Base-by-base conservation (phyloP, 345 rosid species). In the Populus davidiana region DNA sequence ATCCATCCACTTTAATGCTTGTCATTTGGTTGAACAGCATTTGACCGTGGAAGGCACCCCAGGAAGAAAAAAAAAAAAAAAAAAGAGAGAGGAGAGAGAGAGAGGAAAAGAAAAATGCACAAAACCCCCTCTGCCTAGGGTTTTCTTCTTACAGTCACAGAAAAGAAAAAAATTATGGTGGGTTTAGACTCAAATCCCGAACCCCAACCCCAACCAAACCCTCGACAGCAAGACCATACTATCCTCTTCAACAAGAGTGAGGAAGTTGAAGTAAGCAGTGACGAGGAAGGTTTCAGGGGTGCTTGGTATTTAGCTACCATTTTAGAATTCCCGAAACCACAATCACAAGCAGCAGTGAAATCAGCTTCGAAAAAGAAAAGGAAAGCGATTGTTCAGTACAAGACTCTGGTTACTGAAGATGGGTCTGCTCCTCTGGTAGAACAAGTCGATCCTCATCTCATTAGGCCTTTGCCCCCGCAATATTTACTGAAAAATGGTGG, bases 221-320 rank as follows among this genome's bases (percentile, higher is more conserved):
- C 72, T 43, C 23, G 31, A 5, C 31, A 36, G 10, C 35, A 16
- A 10, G 4, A 44, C 35, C 41, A 11, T 20, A 29, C 6, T 4
- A 21, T 47, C 35, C 47, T 9, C 68, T 77, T 72, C 20, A 39
- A 0, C 1, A 84, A 76, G 69, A 83, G 84, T 41, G 74, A 77
- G 16, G 70, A 31, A 49, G 87, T 92, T 6, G 97, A 92, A 78
- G 91, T 92, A 0, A 73, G 73, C 67, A 78, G 88, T 68, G 81
- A 86, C 80, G 93, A 90, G 23, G 91, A 88, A 21, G 93, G 91
- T 10, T 86, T 87, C 20, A 75, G 67, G 62, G 93, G 91, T 1
- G 86, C 91, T 5, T 89, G 91, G 90, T 92, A 80, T 64, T 23
- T 47, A 33, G 93, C 90, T 17, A 75, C 85, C n/a, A 41, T 92